Base-by-base conservation (phyloP, 83 land plant genomes). In the Larix sibirica region DNA sequence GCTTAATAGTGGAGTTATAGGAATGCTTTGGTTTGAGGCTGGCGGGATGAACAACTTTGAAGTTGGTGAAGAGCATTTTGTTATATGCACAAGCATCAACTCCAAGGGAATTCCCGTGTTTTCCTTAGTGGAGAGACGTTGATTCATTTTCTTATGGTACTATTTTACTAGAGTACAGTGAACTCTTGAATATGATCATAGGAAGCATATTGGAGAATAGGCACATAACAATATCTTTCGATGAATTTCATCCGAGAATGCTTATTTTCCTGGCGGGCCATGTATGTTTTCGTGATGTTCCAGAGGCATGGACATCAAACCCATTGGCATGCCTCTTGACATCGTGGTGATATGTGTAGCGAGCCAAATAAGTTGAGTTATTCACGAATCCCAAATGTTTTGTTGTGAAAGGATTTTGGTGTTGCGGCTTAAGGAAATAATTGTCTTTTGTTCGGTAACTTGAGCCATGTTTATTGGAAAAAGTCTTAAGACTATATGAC, bases 1-100 rank as follows among this genome's bases (percentile, higher is more conserved):
- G 82, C 81, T 90, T 81, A 89, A 87, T 59, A 87, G 85, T 62
- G 93, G 90, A 66, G 58, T 89, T 73, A 88, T 81, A 40, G 95
- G 95, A 79, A 92, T 89, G 90, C 85, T 85, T 69, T 84, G 87
- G 24, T 91, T 91, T 87, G 83, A 92, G 94, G 66, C 0, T 9
- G 68, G 85, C 21, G 88, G 71, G 12, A 76, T 82, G 62, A 88
- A 62, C 67, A 83, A 90, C 20, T 92, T 87, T 69, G 74, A 82
- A 16, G 83, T 90, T 14, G 95, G 91, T 23, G 83, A 88, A 38
- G 85, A 90, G 75, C 38, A 90, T 56, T 75, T 47, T 6, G 95
- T 92, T 12, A 38, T 33, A 38, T 92, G 92, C 81, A 85, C 84
- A 21, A 90, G 91, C 77, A 88, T 87, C 81, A 83, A 85, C 10